Conservation (phyloP, 192 early-diverging fungal genomes). For the Backusella macrospora region DNA sequence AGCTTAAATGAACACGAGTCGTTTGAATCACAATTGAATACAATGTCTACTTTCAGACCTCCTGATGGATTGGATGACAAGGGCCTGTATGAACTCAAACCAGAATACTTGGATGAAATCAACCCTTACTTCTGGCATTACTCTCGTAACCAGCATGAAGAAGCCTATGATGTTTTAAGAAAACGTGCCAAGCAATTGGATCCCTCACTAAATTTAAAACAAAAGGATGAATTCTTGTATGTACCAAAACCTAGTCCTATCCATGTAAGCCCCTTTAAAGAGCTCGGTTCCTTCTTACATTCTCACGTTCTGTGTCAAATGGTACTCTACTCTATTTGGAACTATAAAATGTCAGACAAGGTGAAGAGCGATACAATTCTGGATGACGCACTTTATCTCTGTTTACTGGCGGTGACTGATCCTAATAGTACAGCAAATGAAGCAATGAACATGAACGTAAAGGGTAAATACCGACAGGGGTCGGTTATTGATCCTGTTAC, state of each 20-base stretch:
- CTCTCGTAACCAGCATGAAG: constrained; percentile 87
- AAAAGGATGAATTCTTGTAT: constrained; percentile 35
- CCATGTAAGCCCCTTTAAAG: constrained; percentile 65
- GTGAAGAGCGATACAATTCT: constrained; percentile 69
- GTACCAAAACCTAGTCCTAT: constrained; percentile 60
- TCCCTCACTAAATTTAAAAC: constrained; percentile 33
- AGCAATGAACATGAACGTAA: constrained; percentile 24
- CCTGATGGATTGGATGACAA: constrained; percentile 80
- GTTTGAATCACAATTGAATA: constrained; percentile 79
- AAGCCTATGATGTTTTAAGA: constrained; percentile 78
- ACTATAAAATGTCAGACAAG: constrained; percentile 47
- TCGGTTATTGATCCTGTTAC: neutral
- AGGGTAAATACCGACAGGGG: constrained; percentile 34
- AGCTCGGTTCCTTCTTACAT: constrained; percentile 73
- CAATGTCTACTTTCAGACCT: constrained; percentile 78
- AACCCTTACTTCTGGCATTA: constrained; percentile 97
- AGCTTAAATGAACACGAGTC: constrained; percentile 60
- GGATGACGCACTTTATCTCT: constrained; percentile 77
- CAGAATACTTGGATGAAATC: constrained; percentile 82
- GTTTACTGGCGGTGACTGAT: constrained; percentile 71
- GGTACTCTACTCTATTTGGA: constrained; percentile 77
- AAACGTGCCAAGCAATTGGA: constrained; percentile 26
- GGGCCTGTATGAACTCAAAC: constrained; percentile 92
- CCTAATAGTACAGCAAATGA: constrained; percentile 48
- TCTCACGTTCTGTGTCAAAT: constrained; percentile 75